Conservation (phyloP, 371 early-diverging fungal species). For the Mortierella sp. region DNA sequence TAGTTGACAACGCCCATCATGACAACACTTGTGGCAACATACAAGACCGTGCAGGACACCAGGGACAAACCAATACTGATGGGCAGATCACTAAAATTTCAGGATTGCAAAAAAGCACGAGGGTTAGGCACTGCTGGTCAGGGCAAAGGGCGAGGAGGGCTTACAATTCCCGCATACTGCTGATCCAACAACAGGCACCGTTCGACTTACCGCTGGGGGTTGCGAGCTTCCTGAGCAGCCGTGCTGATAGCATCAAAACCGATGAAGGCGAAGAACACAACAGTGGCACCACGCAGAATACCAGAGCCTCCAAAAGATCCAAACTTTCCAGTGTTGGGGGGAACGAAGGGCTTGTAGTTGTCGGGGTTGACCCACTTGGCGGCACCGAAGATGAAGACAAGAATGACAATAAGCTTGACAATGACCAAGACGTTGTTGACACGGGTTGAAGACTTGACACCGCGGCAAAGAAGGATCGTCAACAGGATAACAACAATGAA, state of each 20-base stretch:
- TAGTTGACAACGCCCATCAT: conserved; percentile 84
- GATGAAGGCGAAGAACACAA: conserved; percentile 90
- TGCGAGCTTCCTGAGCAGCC: conserved; percentile 84
- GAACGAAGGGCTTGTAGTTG: conserved; percentile 86
- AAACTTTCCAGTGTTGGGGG: conserved; percentile 65
- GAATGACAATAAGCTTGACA: conserved; percentile 78
- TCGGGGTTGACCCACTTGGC: conserved; percentile 65
- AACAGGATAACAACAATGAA: conserved; percentile 70
- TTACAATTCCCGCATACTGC: no score
- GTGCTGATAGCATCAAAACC: conserved; percentile 94
- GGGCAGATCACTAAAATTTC: conserved; percentile 80
- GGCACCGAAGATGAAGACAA: conserved; percentile 82
- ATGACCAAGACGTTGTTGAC: conserved; percentile 77
- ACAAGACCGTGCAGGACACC: conserved; percentile 78
- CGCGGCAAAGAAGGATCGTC: conserved; percentile 70
- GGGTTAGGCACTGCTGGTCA: no score
- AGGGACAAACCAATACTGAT: conserved; percentile 90
- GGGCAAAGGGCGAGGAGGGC: no score
- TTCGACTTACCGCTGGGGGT: conserved; percentile 72
- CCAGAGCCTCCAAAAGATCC: conserved; percentile 74
- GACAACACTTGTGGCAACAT: conserved; percentile 72
- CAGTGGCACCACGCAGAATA: conserved; percentile 77
- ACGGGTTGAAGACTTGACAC: conserved; percentile 77
- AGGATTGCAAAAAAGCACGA: background rate
- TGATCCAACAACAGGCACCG: no score